Percentiles rank a stretch among this genome's conserved stretches.
phyloP scores from a whole-genome alignment of 306 rosid species.

The Trichosanthes cucumerina region DNA sequence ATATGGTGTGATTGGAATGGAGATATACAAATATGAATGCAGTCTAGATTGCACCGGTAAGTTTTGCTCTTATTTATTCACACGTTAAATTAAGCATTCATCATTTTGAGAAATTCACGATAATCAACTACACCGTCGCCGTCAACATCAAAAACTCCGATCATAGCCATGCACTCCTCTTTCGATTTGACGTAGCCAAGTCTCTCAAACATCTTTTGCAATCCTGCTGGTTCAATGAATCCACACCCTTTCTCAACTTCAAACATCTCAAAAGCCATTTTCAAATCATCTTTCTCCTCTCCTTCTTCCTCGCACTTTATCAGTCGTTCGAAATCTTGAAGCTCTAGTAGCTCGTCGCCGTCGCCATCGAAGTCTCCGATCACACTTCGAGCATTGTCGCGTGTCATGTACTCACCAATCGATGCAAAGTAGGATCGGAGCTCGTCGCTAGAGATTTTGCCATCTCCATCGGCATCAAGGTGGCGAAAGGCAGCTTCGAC shows the following conservation, averaged over 20 bases:
- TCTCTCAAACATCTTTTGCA: conserved; percentile 36
- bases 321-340: conserved; percentile 27
- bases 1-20: too few relatives aligned
- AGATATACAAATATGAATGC: too few relatives aligned
- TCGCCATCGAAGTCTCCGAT: conserved; percentile 28
- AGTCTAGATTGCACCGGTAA: too few relatives aligned
- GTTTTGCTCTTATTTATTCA: too few relatives aligned
- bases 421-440: conserved; percentile 33
- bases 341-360: conserved; percentile 36
- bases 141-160: conserved; percentile 44
- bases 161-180: conserved; percentile 45
- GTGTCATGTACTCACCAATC: conserved; percentile 30
- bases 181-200: conserved; percentile 39
- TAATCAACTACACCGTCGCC: conserved; percentile 51
- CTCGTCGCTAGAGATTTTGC: conserved; percentile 38
- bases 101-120: conserved; percentile 37
- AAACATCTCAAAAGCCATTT: conserved; percentile 48
- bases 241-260: conserved; percentile 45
- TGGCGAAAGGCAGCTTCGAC: conserved; percentile 25
- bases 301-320: conserved; percentile 16
- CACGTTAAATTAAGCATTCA: neutral
- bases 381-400: conserved; percentile 21
- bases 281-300: conserved; percentile 24
- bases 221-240: conserved; percentile 31
- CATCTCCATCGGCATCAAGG: conserved; percentile 42